phyloP scores from a whole-genome alignment of 2,329 filamentous ascomycete species.

The Orbilia brochopaga region DNA sequence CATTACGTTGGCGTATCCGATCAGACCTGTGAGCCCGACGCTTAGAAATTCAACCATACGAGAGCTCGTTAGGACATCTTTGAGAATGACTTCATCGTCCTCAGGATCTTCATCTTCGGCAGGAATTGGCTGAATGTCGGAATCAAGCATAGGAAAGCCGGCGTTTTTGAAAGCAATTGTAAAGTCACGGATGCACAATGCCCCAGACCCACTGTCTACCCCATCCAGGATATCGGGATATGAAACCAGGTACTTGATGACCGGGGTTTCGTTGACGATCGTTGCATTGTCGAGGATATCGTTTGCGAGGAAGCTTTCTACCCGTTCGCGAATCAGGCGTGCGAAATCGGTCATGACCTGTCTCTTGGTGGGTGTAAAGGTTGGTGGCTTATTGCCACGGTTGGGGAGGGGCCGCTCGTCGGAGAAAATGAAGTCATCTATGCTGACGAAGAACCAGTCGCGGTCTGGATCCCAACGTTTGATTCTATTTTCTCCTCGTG shows the following conservation, averaged over 20 bases:
- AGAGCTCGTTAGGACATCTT: constrained; percentile 4
- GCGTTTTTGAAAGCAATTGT: constrained; percentile 28
- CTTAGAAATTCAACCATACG: constrained; percentile 37
- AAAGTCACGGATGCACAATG: constrained; percentile 24
- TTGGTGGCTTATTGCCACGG: constrained; percentile 14
- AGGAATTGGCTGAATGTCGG: constrained; percentile 17
- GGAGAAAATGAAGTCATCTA: constrained; percentile 18
- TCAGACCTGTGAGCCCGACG: constrained; percentile 22
- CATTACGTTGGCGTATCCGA: constrained; percentile 3
- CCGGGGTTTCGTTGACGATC: constrained; percentile 29
- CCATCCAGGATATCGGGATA: constrained; percentile 39
- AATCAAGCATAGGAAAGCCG: constrained; percentile 25
- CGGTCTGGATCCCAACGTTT: constrained; percentile 20
- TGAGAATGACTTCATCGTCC: constrained; percentile 6
- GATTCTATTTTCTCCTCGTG: background rate
- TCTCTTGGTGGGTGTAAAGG: constrained; percentile 22
- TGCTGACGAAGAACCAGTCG: constrained; percentile 15
- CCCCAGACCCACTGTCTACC: constrained; percentile 9
- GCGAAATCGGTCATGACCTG: constrained; percentile 41
- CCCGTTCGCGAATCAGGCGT: constrained; percentile 18
- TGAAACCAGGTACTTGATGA: constrained; percentile 34
- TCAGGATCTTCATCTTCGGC: background rate
- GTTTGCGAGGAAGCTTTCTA: constrained; percentile 23
- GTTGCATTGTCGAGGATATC: constrained; percentile 28
- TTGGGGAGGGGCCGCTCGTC: constrained; percentile 8